Evolutionary conservation across 2,329 filamentous ascomycete species (phyloP), one percentile per base, ranked within the genome.

Genomic region (Cryoendolithus antarcticus): DNA sequence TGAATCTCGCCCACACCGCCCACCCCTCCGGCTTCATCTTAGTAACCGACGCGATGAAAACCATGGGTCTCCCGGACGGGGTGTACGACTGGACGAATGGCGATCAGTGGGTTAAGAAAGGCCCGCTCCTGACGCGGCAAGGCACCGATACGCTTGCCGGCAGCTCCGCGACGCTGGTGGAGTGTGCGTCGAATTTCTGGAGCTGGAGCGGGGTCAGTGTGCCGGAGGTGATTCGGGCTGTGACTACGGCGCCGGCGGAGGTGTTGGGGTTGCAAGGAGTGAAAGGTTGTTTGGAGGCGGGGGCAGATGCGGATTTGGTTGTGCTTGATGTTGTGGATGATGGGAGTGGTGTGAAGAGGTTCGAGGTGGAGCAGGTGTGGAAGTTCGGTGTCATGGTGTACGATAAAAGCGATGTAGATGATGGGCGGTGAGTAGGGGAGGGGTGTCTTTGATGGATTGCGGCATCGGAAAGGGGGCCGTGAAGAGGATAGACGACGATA

Each of bases 11-110:
- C 2, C 93, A 80, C 66, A 84, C 84, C 48, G 80, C 86, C 1
- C 84, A 94, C 54, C 86, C 85, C 0, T 73, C 80, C 4, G 88
- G 88, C 1, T 79, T 91, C 53, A 82, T 94, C 44, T 74, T 95
- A 4, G 86, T 95, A 33, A 94, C 88, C 0, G 88, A 95, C 60
- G 86, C 86, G 4, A 93, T 93, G 85, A 79, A 84, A 49, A 71
- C 93, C 10, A 80, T 84, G 12, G 88, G 88, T 1, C 68, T 93
- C 39, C 81, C 82, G 0, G 86, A 94, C 52, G 88, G 88, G 3
- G 71, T 75, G 2, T 93, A 94, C 56, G 74, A 80, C 45, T 93
- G 86, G 85, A 88, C 78, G 4, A 93, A 94, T 41, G 72, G 73
- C 31, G 72, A 75, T 40, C 62, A 69, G 12, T 75, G 76, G 47